These are phyloP conservation scores for Hortiboletus flavorubellus DNA, from an alignment of 768 basidiomycete species.

Conservation along the genomic window DNA sequence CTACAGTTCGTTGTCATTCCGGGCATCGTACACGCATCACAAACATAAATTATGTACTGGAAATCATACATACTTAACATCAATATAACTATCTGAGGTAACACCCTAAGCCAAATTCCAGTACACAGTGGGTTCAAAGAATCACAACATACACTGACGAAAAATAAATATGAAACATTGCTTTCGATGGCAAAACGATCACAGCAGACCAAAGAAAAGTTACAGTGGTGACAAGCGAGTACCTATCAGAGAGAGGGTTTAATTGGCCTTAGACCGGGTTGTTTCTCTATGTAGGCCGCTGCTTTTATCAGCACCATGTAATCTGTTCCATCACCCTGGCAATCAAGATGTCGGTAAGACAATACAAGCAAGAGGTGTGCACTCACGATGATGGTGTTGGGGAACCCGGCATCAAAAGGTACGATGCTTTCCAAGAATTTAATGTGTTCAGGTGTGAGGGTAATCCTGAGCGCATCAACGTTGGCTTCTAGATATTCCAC, in stretches of 20 bases:
- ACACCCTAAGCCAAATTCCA: too few species aligned
- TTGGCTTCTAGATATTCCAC: slow-evolving; percentile 40
- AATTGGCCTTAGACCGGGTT: slow-evolving; percentile 14
- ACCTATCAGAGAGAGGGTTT: slow-evolving; percentile 1
- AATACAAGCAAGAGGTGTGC: not conserved
- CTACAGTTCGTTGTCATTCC: too few species aligned
- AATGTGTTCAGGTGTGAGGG: slow-evolving; percentile 36
- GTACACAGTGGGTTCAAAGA: not conserved
- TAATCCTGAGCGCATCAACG: slow-evolving; percentile 38
- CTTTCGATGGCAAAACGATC: not conserved
- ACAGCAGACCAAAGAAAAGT: not conserved
- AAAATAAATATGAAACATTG: not conserved
- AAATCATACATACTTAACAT: too few species aligned
- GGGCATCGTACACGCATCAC: not conserved
- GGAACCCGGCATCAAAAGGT: slow-evolving; percentile 40
- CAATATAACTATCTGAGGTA: too few species aligned
- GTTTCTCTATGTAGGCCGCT: slow-evolving; percentile 17
- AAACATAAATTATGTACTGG: not conserved
- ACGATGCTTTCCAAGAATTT: slow-evolving; percentile 32
- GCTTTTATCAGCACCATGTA: slow-evolving; percentile 14
- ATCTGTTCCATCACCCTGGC: slow-evolving; percentile 26
- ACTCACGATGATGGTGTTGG: slow-evolving; percentile 30
- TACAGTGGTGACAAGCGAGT: not conserved
- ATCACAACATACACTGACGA: not conserved
- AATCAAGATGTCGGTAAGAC: not conserved